Percentiles rank a stretch among this genome's conserved stretches.
These are phyloP conservation scores for Penicillium sp. DNA, from an alignment of 2,329 filamentous ascomycete genomes.

Conservation along the genomic window DNA sequence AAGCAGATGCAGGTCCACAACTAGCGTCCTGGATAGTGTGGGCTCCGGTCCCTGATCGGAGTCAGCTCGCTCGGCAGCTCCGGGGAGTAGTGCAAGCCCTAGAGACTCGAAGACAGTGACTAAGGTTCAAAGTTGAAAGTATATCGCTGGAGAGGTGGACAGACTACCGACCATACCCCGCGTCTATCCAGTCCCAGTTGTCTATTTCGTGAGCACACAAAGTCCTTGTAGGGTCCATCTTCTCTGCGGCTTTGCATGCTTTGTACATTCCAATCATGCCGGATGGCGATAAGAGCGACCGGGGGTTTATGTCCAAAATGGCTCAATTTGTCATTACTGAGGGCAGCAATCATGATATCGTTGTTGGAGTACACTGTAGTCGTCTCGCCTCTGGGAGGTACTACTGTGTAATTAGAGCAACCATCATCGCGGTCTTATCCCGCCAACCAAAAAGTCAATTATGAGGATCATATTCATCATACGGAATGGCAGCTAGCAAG, in stretches of 20 bases:
- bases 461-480: neutral
- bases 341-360: neutral
- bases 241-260: neutral
- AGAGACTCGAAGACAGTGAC: neutral
- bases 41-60: neutral
- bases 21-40: constrained; percentile 4
- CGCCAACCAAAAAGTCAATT: neutral
- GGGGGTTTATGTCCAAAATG: neutral
- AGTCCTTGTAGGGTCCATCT: neutral
- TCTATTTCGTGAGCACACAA: neutral
- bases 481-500: neutral
- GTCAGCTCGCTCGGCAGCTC: neutral
- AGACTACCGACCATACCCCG: neutral
- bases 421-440: neutral
- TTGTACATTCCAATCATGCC: constrained; percentile 19
- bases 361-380: neutral
- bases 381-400: neutral
- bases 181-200: neutral
- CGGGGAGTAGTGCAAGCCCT: neutral
- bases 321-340: constrained; percentile 12
- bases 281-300: constrained; percentile 9
- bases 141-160: neutral
- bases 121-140: neutral
- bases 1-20: constrained; percentile 16
- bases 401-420: neutral